Evolutionary conservation across 257 asterid genomes (phyloP).

Genomic region (Capsicum chinense): DNA sequence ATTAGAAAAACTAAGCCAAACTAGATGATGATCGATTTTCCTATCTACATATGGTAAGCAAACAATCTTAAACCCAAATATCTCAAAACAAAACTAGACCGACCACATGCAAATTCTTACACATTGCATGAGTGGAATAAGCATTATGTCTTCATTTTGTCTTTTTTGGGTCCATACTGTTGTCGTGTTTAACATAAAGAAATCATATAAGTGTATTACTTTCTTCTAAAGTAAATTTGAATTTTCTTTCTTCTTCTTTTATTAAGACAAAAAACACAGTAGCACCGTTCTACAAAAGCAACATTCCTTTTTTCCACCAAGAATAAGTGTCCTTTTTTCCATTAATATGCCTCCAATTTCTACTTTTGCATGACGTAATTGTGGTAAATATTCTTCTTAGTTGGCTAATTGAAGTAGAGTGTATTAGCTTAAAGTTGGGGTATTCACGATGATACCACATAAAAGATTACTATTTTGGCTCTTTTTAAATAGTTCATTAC

Average conservation of each 20-base stretch:
- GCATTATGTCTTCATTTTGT: neutral
- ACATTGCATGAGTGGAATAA: constrained; percentile 1
- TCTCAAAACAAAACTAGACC: neutral
- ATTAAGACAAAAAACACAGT: neutral
- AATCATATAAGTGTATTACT: neutral
- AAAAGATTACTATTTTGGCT: neutral
- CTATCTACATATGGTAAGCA: neutral
- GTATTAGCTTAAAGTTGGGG: neutral
- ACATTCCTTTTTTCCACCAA: neutral
- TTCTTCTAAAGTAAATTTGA: neutral
- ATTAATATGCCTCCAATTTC: neutral
- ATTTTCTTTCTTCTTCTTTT: neutral
- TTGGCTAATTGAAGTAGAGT: neutral
- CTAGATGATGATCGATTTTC: neutral
- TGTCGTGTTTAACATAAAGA: neutral
- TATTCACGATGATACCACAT: constrained; percentile 13
- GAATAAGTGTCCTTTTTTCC: neutral
- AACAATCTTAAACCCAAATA: neutral
- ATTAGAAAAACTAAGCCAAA: neutral
- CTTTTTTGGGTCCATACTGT: constrained; percentile 10
- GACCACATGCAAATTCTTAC: neutral
- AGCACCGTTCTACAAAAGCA: neutral
- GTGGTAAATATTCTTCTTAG: neutral
- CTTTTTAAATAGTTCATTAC: neutral
- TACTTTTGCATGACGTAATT: constrained; percentile 12